Evolutionary conservation across 306 rosid genomes (phyloP), one percentile per base, ranked within the genome.

Genomic region (Glycine tomentella): DNA sequence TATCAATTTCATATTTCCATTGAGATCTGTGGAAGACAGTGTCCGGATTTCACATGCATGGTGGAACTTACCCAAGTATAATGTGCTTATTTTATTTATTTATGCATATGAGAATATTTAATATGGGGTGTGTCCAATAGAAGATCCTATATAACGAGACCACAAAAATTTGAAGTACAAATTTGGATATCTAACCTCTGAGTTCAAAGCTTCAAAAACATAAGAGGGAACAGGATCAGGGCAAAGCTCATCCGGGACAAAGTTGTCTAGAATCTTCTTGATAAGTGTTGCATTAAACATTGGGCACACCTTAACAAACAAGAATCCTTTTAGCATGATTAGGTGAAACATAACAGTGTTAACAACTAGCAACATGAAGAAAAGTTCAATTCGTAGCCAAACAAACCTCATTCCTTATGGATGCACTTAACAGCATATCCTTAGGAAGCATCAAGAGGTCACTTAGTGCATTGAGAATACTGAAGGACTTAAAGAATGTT

Each of bases 361-460:
- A 13, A 59, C n/a, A 48, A 45, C 38, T 59, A 45, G 31, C 44
- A 55, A 25, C 31, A 25, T 11, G 82, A 65, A 76, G 14, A 73
- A 15, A 74, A 74, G 71, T 78, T 44, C 52, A 65, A 79, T 57
- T 53, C n/a, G 69, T 61, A 3, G 40, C 31, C 52, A 12, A 77
- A 93, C 94, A 7, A 80, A 93, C 98, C 97, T 93, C 98, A 89
- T 85, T 91, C 88, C 97, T 86, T 62, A 89, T 53, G 55, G 94
- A 88, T 80, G 74, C 74, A 69, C 61, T 86, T 46, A 90, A 71
- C 69, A 93, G 91, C 97, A 90, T 80, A 82, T 93, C 98, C 90
- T 93, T 93, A 5, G 98, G 97, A 68, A 93, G 97, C 98, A 93
- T 93, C 87, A 93, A 82, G 79, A 93, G 93, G 79, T 93, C 98